Conservation (phyloP, 805 yeast species). For the Schizosaccharomyces lindneri region DNA sequence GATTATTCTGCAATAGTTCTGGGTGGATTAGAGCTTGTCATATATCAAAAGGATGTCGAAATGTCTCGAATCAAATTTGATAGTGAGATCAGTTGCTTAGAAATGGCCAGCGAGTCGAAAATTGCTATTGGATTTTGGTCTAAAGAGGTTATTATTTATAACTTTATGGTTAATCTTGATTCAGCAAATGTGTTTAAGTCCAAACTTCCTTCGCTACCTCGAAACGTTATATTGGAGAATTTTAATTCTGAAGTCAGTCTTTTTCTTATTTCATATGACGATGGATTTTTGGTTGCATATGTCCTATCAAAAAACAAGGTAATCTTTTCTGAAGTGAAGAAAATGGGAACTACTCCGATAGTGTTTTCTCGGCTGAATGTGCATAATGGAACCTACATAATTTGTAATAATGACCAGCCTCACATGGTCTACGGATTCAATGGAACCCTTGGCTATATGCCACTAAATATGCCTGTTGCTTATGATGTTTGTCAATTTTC, state of each 20-base stretch:
- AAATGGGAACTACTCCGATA: background rate
- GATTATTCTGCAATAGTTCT: background rate
- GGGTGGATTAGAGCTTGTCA: background rate
- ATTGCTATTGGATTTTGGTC: background rate
- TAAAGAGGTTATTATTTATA: background rate
- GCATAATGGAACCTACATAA: background rate
- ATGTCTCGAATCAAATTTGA: background rate
- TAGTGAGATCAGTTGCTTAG: background rate
- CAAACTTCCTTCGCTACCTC: background rate
- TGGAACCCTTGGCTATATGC: background rate
- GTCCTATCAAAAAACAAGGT: background rate
- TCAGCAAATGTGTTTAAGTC: background rate
- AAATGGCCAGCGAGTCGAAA: background rate
- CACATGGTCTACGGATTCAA: background rate
- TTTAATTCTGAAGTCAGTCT: background rate
- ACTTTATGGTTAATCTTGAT: background rate
- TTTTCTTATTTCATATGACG: background rate
- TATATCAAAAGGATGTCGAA: background rate
- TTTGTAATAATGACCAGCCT: background rate
- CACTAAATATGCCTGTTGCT: background rate
- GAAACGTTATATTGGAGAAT: background rate
- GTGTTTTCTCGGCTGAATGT: background rate
- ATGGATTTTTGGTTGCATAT: background rate
- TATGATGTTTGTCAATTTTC: background rate
- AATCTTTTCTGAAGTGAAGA: background rate